Conservation (phyloP, 2,329 filamentous ascomycete genomes). For the Paraphoma chrysanthemicola region DNA sequence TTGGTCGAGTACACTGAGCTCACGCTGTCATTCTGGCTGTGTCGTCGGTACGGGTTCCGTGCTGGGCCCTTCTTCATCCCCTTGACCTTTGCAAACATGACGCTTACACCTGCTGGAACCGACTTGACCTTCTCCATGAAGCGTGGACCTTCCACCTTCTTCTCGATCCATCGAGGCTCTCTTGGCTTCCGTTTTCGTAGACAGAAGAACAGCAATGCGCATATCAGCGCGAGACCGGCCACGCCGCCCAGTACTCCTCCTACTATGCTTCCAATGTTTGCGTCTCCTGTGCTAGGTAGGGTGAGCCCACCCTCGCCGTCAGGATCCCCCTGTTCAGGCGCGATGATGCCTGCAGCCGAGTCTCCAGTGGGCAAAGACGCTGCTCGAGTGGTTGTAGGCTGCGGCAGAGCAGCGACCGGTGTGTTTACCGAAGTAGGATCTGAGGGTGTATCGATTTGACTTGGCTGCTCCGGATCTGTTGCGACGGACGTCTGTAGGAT, state of each 20-base stretch:
- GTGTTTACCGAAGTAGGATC: slow-evolving; percentile 13
- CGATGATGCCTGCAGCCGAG: slow-evolving; percentile 35
- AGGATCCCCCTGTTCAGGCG: slow-evolving; percentile 31
- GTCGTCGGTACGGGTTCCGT: slow-evolving; percentile 37
- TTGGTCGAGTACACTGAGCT: slow-evolving; percentile 42
- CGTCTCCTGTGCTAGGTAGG: slow-evolving; percentile 17
- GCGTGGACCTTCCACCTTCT: slow-evolving; percentile 12
- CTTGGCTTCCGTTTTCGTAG: slow-evolving; percentile 40
- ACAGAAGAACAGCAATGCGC: slow-evolving; percentile 41
- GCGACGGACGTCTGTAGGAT: slow-evolving; percentile 15
- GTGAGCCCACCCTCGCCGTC: slow-evolving; percentile 26
- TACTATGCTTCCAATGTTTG: slow-evolving; percentile 40
- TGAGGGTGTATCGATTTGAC: slow-evolving; percentile 15
- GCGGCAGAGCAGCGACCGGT: slow-evolving; percentile 17
- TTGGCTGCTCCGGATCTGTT: slow-evolving; percentile 18
- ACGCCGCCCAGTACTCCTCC: slow-evolving; percentile 46
- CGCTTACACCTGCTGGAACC: slow-evolving; percentile 26
- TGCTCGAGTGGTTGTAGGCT: slow-evolving; percentile 21
- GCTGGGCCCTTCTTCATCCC: slow-evolving; percentile 34
- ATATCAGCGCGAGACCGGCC: slow-evolving; percentile 39
- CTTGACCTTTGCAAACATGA: slow-evolving; percentile 36
- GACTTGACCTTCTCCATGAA: slow-evolving; percentile 29
- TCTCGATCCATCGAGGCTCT: slow-evolving; percentile 24
- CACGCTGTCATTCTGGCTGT: slow-evolving; percentile 37
- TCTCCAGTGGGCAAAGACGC: slow-evolving; percentile 26